Base-by-base conservation (phyloP, 768 basidiomycete genomes). In the Crucibulum laeve region DNA sequence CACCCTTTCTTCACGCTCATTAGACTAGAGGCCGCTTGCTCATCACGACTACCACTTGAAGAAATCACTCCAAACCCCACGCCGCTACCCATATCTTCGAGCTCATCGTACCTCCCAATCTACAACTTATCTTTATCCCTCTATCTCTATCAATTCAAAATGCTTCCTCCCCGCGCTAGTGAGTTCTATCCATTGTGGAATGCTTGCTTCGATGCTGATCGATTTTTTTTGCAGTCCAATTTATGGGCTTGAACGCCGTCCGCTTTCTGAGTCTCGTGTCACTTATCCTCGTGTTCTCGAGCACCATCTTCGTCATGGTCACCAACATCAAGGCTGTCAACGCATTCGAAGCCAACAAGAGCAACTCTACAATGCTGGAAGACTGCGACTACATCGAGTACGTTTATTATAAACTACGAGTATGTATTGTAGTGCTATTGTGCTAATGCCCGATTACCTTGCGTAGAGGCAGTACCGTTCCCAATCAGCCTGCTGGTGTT, bases 401-500 rank as follows among this genome's bases (percentile, higher is more conserved):
- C 47, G 80, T 62, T 38, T 11, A 35, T 11, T 7, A 46, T n/a
- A 2, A 8, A 17, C 13, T 24, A 8, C 11, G 10, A 8, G 13
- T 19, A 30, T 40, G 14, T 41, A 18, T 18, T 24, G 33, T 24
- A 25, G 4, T 10, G 21, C 40, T 10, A 15, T 26, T 11, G 17
- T 7, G 28, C 25, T 25, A 26, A 37, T 30, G 35, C 8, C 38
- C 25, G 7, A 17, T 14, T 38, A 11, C 33, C 28, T 13, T 38
- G 38, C 41, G 10, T 46, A 79, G 73, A 54, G 78, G 84, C 42
- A 87, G 84, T 62, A 90, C 91, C 0, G 88, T 96, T n/a, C 92
- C 92, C 2, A 91, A 92, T 64, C 92, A 95, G 61, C 71, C 91
- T 36, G 93, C 90, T 5, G 93, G 93, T 21, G 80, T 83, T 18